Base-by-base conservation (phyloP, 495 filamentous ascomycete genomes). In the Sphaerosporella brunnea region DNA sequence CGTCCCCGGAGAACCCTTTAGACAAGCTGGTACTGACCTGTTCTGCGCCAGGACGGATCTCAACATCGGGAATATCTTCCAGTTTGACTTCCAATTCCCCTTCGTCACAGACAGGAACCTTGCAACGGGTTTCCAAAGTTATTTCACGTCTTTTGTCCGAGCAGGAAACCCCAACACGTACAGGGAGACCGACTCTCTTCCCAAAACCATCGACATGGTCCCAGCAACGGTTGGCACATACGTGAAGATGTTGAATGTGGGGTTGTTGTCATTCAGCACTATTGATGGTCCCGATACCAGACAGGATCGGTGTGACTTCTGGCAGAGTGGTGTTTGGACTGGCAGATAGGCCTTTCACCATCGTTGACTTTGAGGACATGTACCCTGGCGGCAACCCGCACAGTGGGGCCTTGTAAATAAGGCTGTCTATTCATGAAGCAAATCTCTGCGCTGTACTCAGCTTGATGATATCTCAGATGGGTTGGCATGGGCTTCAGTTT, bases 101-200 rank as follows among this genome's bases (percentile, higher is more conserved):
- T 54, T 58, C 19, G 20, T 54, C 2, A 55, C 55, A 3, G 34
- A 55, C 24, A 58, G 52, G 38, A 60, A 60, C 32, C 24, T 50
- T 16, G 55, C 56, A 4, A 60, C 55, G 3, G 55, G 48, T 3
- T 55, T 58, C 45, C 54, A 60, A 46, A 47, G 35, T 25, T 58
- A 60, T n/a, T 19, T 60, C 2, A 58, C 52, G 10, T 52, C 48
- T 41, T 58, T 60, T 15, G 56, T 50, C 18, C 45, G 51, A 23
- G 24, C 36, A 8, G 56, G 55, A 0, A 39, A 58, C 19, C 56
- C 51, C n/a, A 60, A 60, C 24, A 60, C 44, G n/a, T 56, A 44
- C 18, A 36, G 49, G 1, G 42, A 60, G 49, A 28, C 8, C 9
- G 25, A 13, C 0, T 36, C 38, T 5, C 2, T 49, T 2, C 56